Evolutionary conservation across 768 basidiomycete species (phyloP), one percentile per base, ranked within the genome.

Genomic region (Russula vinacea): DNA sequence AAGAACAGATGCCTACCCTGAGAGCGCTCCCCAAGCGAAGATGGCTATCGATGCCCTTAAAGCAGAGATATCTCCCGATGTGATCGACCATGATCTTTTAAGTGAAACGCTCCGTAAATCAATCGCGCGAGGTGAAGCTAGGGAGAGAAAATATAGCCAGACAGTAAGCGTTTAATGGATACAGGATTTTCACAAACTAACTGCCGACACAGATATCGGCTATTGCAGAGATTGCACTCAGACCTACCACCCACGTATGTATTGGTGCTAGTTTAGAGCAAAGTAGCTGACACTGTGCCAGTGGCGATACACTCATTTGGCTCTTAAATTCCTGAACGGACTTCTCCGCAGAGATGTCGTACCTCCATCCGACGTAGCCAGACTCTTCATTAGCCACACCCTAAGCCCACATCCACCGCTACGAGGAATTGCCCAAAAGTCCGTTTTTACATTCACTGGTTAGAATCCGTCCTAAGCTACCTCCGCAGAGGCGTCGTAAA

Each of bases 271-370:
- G 68, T 44, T 70, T 64, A 49, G 39, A 14, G 55, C 26, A 54
- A 62, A 26, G 26, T 57, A 35, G 53, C 55, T 60, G 42, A 50
- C 50, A 55, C 39, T 62, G 66, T 33, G 62, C 32, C 68, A 92
- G 90, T 92, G 90, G 90, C 80, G 90, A 76, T 92, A 92, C 73
- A 79, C 86, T 0, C 86, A 91, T 78, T 85, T 85, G 69, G 87
- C 90, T 9, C 73, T 79, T 35, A 81, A 80, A 39, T 87, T 89
- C 70, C 72, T 92, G 51, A 77, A 76, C 35, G 78, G 81, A 44
- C 77, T 91, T 35, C 77, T 91, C 59, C 81, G 87, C 69, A 79
- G 89, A 71, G 89, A 93, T 69, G 73, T 74, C 33, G 74, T 80
- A 11, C 78, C 83, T 19, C 73, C 82, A 2, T 76, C 85, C 16